Evolutionary conservation across 805 yeast species (phyloP).

Genomic region (Aciculoconidium aculeatum): DNA sequence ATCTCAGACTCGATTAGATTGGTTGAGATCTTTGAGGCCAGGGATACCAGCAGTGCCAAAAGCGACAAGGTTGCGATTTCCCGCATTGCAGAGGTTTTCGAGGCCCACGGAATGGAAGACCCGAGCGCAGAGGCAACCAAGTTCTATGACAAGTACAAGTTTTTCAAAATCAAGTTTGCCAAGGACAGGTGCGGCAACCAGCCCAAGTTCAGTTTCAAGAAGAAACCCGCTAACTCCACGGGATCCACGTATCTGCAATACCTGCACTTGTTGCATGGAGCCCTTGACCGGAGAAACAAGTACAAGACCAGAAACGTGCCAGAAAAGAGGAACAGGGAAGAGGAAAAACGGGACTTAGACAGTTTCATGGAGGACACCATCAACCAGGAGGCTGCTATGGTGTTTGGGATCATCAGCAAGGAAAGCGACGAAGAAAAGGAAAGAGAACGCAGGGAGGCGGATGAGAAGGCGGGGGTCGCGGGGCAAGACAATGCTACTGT

Average conservation of each 20-base stretch:
- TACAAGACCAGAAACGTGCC: no score
- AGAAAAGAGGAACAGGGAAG: constrained; percentile 2
- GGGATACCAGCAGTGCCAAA: no score
- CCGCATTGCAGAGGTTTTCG: constrained; percentile 52
- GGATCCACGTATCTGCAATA: constrained; percentile 8
- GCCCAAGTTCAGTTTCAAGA: constrained; percentile 47
- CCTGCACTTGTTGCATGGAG: constrained; percentile 11
- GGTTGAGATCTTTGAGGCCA: constrained; percentile 51
- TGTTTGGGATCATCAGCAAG: constrained; percentile 36
- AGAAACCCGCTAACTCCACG: constrained; percentile 26
- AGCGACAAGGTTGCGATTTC: constrained; percentile 6
- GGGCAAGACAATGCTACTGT: no score
- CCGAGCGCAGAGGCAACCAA: constrained; percentile 27
- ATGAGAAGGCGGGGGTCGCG: no score
- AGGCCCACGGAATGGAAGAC: constrained; percentile 30
- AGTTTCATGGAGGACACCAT: constrained; percentile 17
- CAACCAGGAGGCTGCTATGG: constrained; percentile 38
- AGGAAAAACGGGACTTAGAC: constrained; percentile 7
- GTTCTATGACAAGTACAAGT: constrained; percentile 40
- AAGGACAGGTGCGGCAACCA: constrained; percentile 80
- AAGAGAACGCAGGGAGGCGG: constrained; percentile 6
- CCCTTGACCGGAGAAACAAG: constrained; percentile 6
- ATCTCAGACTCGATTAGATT: constrained; percentile 59
- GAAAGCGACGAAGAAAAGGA: constrained; percentile 6
- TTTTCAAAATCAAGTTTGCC: constrained; percentile 61